Base-by-base conservation (phyloP, 129 eudicot genomes). In the Pseudognaphalium luteoalbum region DNA sequence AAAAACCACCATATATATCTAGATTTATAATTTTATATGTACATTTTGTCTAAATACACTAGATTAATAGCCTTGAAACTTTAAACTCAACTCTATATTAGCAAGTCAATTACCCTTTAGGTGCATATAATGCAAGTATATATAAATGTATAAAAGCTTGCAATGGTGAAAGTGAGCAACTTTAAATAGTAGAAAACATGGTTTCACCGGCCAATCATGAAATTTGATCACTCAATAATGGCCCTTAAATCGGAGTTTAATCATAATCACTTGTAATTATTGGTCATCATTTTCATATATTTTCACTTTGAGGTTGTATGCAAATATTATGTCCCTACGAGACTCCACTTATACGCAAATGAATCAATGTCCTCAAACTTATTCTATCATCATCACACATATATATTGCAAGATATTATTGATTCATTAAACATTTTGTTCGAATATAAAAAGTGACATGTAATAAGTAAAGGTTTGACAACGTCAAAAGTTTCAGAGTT, bases 241-340 rank as follows among this genome's bases (percentile, higher is more conserved):
- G 8, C 75, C 87, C 85, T 83, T 76, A 87, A n/a, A n/a, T 85
- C 84, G 66, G 82, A 74, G 78, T 88, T 81, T 88, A 76, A 85
- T 83, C 75, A 78, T 88, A 76, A 85, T 83, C 75, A 78, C 82
- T 83, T 71, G 80, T 68, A 82, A 88, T 88, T 70, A 88, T 88
- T 85, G 83, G 72, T 80, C 88, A 88, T 88, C 86, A 88, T 83
- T 83, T 78, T 77, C 84, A 73, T 60, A 78, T 72, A 35, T 76
- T 81, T 72, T 79, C 67, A 58, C 82, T 77, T 88, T 80, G 80
- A 34, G 84, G 67, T 79, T 78, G 54, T 76, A 52, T 66, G 73
- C 72, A 41, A 30, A 61, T 42, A 70, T 61, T 15, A 54, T 79
- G 91, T 82, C 86, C 86, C 85, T 75, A 79, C 88, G 54, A 6